A percentile compares a stretch with the other conserved stretches of the same genome.
Evolutionary conservation across 805 yeast species (phyloP).

Genomic region (Saccharomyces mikatae): DNA sequence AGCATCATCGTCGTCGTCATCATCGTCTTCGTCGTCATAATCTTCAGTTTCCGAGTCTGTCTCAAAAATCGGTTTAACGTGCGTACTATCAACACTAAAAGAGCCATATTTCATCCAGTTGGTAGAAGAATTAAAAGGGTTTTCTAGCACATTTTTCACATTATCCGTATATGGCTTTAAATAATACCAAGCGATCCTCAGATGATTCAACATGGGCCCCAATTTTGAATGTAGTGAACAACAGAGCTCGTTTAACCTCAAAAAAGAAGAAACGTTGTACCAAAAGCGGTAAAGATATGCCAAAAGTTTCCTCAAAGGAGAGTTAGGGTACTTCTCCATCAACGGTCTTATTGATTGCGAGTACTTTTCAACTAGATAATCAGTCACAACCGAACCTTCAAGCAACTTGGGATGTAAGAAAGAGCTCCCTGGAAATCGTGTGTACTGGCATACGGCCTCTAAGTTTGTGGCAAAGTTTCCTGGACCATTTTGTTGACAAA

Average conservation of each 20-base stretch:
- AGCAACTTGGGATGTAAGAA: neutral
- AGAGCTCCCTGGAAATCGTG: neutral
- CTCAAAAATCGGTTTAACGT: neutral
- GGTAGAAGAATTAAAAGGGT: neutral
- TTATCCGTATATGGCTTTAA: constrained; percentile 6
- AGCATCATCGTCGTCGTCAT: neutral
- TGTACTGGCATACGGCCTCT: neutral
- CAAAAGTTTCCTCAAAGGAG: neutral
- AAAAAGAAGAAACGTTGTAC: neutral
- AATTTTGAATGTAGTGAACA: constrained; percentile 2
- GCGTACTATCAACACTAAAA: neutral
- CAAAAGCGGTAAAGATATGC: neutral
- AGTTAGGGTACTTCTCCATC: neutral
- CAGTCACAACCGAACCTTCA: neutral
- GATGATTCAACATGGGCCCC: constrained; percentile 9
- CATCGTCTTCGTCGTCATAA: neutral
- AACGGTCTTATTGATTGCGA: neutral
- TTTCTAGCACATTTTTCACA: constrained; percentile 1
- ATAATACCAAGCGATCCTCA: constrained; percentile 8
- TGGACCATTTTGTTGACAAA: neutral
- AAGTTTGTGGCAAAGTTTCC: neutral
- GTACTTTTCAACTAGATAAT: neutral
- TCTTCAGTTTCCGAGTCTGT: neutral
- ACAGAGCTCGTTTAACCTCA: neutral
- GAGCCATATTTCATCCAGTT: constrained; percentile 12